phyloP scores from a whole-genome alignment of 345 rosid genomes.

The Ailanthus altissimus region DNA sequence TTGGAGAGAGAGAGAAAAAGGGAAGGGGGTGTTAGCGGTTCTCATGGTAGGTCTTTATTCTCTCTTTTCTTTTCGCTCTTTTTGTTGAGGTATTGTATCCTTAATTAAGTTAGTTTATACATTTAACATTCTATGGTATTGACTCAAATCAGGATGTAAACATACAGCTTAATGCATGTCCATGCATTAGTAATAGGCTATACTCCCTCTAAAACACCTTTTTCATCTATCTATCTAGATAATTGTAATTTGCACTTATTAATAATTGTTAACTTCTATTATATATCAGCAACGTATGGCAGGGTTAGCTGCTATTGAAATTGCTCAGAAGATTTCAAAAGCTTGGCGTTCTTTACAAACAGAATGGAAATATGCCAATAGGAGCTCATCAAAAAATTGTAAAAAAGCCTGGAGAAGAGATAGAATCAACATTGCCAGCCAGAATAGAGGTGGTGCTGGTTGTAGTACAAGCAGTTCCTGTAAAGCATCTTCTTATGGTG shows the following conservation, averaged over 20 bases:
- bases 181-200: not conserved
- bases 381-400: conserved; percentile 55
- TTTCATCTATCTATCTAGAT: too few relatives aligned
- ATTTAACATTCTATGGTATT: not conserved
- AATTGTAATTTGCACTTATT: conserved; percentile 7
- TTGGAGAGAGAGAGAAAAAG: too few relatives aligned
- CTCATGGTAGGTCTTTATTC: not conserved
- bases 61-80: not conserved
- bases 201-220: not conserved
- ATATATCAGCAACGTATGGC: conserved; percentile 93
- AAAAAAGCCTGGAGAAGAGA: conserved; percentile 72
- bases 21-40: too few relatives aligned
- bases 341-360: conserved; percentile 82
- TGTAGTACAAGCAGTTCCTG: conserved; percentile 84
- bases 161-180: not conserved
- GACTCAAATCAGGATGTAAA: not conserved
- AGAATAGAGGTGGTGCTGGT: conserved; percentile 94
- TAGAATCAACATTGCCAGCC: conserved; percentile 67
- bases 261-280: conserved; percentile 32
- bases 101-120: not conserved
- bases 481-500: conserved; percentile 65
- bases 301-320: conserved; percentile 87
- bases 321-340: conserved; percentile 89
- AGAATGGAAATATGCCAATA: conserved; percentile 72
- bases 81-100: not conserved